phyloP scores from a whole-genome alignment of 768 basidiomycete species.

The Clavaria fumosa region DNA sequence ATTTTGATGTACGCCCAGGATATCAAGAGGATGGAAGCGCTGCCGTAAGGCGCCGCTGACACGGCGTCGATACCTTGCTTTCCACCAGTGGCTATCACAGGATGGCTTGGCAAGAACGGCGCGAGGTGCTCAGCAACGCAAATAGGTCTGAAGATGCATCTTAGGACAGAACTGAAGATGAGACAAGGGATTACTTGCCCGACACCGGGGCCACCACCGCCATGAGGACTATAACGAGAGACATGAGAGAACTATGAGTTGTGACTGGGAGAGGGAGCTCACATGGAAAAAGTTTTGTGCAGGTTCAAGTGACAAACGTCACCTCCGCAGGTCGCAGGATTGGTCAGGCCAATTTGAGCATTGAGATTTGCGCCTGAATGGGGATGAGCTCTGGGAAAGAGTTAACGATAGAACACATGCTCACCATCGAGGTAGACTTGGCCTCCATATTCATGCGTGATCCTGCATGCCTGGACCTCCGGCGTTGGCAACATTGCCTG shows the following conservation, averaged over 20 bases:
- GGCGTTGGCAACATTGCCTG: slow-evolving; percentile 1
- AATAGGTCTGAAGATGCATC: slow-evolving; percentile 47
- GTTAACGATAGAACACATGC: slow-evolving; percentile 7
- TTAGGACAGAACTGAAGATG: slow-evolving; percentile 7
- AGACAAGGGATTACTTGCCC: slow-evolving; percentile 34
- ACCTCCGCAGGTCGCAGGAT: slow-evolving; percentile 87
- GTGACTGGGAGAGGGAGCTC: slow-evolving; percentile 14
- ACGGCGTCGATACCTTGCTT: slow-evolving; percentile 72
- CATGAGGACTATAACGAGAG: slow-evolving; percentile 56
- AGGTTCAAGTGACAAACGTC: slow-evolving; percentile 98
- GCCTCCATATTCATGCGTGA: slow-evolving; percentile 89
- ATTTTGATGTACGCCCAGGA: slow-evolving; percentile 99
- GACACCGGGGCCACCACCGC: slow-evolving; percentile 93
- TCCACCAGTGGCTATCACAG: slow-evolving; percentile 50
- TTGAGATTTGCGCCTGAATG: slow-evolving; percentile 72
- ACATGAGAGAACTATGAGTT: slow-evolving; percentile 5
- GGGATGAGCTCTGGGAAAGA: neutral
- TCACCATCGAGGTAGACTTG: slow-evolving; percentile 92
- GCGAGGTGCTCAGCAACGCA: slow-evolving; percentile 88
- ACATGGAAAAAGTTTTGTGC: slow-evolving; percentile 97
- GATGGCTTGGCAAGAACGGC: slow-evolving; percentile 88
- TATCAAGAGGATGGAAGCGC: slow-evolving; percentile 87
- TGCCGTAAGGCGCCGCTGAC: slow-evolving; percentile 85
- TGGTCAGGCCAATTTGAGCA: slow-evolving; percentile 85
- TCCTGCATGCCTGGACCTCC: slow-evolving; percentile 57